phyloP scores from a whole-genome alignment of 352 stramenopile species.

The Globisporangium parvum region DNA sequence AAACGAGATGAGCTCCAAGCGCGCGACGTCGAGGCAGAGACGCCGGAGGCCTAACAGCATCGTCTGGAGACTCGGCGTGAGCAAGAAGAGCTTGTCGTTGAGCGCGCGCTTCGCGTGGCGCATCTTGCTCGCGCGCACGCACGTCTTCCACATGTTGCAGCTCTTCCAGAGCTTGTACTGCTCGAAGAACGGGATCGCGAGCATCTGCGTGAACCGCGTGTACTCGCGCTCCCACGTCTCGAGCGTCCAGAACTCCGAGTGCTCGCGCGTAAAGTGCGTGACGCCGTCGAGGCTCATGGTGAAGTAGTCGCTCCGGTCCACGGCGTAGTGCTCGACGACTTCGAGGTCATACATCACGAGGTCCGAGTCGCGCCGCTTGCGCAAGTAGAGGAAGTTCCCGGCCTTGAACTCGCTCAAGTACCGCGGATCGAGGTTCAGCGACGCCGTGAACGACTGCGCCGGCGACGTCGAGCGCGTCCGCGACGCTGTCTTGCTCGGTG shows the following conservation, averaged over 20 bases:
- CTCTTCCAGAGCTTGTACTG: slow-evolving; percentile 93
- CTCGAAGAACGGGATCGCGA: slow-evolving; percentile 89
- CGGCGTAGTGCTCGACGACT: slow-evolving; percentile 76
- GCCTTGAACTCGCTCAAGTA: slow-evolving; percentile 72
- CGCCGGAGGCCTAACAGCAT: slow-evolving; percentile 74
- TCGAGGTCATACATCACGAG: slow-evolving; percentile 81
- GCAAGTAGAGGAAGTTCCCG: slow-evolving; percentile 80
- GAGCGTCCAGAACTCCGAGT: slow-evolving; percentile 90
- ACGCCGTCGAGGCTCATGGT: slow-evolving; percentile 91
- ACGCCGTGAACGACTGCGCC: slow-evolving; percentile 64
- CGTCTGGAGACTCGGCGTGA: slow-evolving; percentile 77
- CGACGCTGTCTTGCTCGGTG: not conserved
- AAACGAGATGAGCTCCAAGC: slow-evolving; percentile 65
- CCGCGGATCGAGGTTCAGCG: slow-evolving; percentile 62
- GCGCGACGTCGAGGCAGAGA: slow-evolving; percentile 68
- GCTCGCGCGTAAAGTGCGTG: slow-evolving; percentile 86
- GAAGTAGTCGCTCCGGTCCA: slow-evolving; percentile 88
- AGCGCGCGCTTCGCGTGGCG: slow-evolving; percentile 76
- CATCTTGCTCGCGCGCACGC: slow-evolving; percentile 85
- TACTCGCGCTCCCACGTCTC: slow-evolving; percentile 93
- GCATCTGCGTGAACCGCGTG: slow-evolving; percentile 86
- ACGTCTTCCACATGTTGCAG: slow-evolving; percentile 91
- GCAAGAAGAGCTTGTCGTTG: slow-evolving; percentile 82
- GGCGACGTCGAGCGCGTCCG: too few species aligned
- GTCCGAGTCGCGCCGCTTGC: slow-evolving; percentile 55